These are phyloP conservation scores for Dovyalis caffra DNA, from an alignment of 345 rosid species.

Conservation along the genomic window DNA sequence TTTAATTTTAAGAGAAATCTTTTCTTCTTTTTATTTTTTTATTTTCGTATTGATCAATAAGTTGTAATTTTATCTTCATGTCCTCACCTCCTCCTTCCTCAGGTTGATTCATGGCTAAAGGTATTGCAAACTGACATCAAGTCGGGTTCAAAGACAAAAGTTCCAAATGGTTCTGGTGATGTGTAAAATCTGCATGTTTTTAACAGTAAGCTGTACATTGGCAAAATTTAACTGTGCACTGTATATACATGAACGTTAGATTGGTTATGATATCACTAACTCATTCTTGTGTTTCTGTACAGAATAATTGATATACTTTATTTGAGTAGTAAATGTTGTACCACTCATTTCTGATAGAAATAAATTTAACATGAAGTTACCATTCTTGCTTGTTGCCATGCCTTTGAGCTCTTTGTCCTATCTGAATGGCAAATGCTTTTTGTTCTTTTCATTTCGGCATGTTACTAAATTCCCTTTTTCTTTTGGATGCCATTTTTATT, in stretches of 20 bases:
- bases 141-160: conserved; percentile 32
- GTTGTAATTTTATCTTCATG: background rate
- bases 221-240: conserved; percentile 2
- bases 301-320: conserved; percentile 22
- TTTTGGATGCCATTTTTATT: no score
- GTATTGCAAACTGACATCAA: conserved; percentile 53
- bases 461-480: no score
- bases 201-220: conserved; percentile 36
- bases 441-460: background rate
- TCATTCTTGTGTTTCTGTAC: conserved; percentile 41
- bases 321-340: background rate
- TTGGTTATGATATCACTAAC: conserved; percentile 21
- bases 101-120: conserved; percentile 79
- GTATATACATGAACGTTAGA: conserved; percentile 13
- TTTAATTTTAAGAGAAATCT: background rate
- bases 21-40: background rate
- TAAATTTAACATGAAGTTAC: background rate
- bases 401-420: background rate
- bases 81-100: conserved; percentile 6
- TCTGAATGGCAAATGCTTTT: background rate
- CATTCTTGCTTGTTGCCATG: background rate
- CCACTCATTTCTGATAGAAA: background rate
- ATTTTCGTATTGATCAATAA: background rate
- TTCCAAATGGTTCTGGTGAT: conserved; percentile 37
- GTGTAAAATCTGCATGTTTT: conserved; percentile 1